phyloP scores from a whole-genome alignment of 768 basidiomycete species.

The Collybia nuda region DNA sequence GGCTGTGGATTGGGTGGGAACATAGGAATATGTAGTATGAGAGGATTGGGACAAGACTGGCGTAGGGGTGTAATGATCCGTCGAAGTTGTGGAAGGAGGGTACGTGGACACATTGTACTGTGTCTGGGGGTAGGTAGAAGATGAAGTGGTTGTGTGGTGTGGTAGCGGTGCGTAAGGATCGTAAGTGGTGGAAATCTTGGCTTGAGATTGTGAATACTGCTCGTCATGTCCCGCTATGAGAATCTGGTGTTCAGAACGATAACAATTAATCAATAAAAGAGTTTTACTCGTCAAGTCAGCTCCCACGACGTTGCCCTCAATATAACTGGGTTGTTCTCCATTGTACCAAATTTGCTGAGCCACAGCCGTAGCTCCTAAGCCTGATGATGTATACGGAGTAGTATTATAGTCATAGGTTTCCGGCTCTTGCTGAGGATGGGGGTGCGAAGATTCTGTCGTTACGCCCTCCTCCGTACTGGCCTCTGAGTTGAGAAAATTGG shows the following conservation, averaged over 20 bases:
- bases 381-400: constrained; percentile 6
- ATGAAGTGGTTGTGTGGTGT: constrained; percentile 8
- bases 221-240: constrained; percentile 5
- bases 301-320: neutral
- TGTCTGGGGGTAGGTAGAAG: constrained; percentile 5
- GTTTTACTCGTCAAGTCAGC: neutral
- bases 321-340: constrained; percentile 13
- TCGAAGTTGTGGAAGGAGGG: constrained; percentile 13
- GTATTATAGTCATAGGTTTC: constrained; percentile 8
- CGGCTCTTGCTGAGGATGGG: constrained; percentile 17
- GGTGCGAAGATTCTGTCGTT: constrained; percentile 14
- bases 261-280: neutral
- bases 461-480: neutral
- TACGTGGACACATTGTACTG: constrained; percentile 10
- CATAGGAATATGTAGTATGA: constrained; percentile 17
- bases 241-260: constrained; percentile 5
- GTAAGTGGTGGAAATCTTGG: constrained; percentile 15
- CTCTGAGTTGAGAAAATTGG: neutral
- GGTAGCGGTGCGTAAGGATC: constrained; percentile 36
- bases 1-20: constrained; percentile 12
- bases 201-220: constrained; percentile 3
- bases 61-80: constrained; percentile 3
- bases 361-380: constrained; percentile 4
- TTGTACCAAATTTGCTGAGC: constrained; percentile 29
- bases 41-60: constrained; percentile 5